Evolutionary conservation across 2,329 filamentous ascomycete genomes (phyloP).

Genomic region (Sphaerulina musiva): DNA sequence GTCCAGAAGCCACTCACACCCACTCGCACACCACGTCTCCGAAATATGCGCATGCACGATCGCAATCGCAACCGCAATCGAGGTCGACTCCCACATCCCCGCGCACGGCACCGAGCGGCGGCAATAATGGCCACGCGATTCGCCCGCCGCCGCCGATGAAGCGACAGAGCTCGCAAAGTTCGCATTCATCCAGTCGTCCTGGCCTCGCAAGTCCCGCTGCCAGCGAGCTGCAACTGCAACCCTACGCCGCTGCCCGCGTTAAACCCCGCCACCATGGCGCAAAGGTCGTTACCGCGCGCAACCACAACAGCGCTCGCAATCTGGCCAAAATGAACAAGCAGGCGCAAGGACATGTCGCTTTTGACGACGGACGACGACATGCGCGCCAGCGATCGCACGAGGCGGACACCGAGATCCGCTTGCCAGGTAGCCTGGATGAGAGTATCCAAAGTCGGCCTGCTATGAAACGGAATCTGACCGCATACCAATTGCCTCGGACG

Average conservation of each 20-base stretch:
- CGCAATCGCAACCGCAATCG: not conserved
- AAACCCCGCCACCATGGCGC: slow-evolving; percentile 23
- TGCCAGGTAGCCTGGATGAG: slow-evolving; percentile 32
- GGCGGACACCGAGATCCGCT: slow-evolving; percentile 32
- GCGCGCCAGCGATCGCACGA: slow-evolving; percentile 28
- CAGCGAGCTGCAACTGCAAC: slow-evolving; percentile 22
- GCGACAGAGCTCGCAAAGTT: slow-evolving; percentile 29
- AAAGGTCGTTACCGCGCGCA: slow-evolving; percentile 31
- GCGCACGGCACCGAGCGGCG: slow-evolving; percentile 5
- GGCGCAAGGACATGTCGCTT: slow-evolving; percentile 2
- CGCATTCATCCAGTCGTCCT: slow-evolving; percentile 15
- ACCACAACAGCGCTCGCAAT: slow-evolving; percentile 31
- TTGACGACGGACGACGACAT: slow-evolving; percentile 24
- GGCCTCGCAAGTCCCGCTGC: slow-evolving; percentile 25
- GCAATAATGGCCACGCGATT: slow-evolving; percentile 5
- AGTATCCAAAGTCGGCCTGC: slow-evolving; percentile 19
- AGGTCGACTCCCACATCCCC: slow-evolving; percentile 3
- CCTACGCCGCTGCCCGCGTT: slow-evolving; percentile 19
- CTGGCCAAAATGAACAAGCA: slow-evolving; percentile 25
- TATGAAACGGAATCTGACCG: slow-evolving; percentile 31
- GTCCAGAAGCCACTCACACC: not conserved
- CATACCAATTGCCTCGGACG: slow-evolving; percentile 29
- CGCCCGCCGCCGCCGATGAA: slow-evolving; percentile 27
- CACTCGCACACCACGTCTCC: not conserved
- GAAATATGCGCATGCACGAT: no score